Conservation (phyloP, 148 eudicot genomes). For the Cornus controversa region DNA sequence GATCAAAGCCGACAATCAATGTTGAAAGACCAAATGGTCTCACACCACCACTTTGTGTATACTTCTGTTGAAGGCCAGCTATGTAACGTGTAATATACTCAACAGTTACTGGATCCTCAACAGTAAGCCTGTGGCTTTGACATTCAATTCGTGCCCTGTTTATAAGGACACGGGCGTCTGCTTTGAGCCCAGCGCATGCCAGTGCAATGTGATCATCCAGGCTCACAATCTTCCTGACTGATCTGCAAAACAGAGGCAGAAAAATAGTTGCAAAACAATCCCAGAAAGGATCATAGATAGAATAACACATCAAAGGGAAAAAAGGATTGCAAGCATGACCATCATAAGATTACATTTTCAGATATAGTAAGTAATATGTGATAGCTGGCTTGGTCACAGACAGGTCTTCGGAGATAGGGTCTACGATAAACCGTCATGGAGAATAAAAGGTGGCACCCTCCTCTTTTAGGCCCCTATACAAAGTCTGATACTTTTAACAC, state of each 20-base stretch:
- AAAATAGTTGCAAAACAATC: not conserved
- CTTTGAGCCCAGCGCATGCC: conserved; percentile 98
- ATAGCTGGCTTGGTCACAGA: no score
- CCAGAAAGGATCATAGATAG: not conserved
- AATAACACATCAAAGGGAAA: not conserved
- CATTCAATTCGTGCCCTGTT: conserved; percentile 95
- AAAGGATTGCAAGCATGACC: no score
- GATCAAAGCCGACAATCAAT: conserved; percentile 95
- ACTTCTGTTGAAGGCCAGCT: conserved; percentile 98
- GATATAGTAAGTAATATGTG: no score
- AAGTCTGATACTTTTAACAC: no score
- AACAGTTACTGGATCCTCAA: conserved; percentile 95
- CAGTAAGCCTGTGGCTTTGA: conserved; percentile 91
- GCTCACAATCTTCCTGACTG: conserved; percentile 85
- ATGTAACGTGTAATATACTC: conserved; percentile 96
- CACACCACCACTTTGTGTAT: conserved; percentile 99
- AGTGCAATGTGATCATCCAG: conserved; percentile 90
- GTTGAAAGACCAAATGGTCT: conserved; percentile 99
- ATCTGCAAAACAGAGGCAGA: conserved; percentile 43
- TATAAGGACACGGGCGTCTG: conserved; percentile 98
- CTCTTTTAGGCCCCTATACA: no score
- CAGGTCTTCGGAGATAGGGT: no score
- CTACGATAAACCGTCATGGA: no score
- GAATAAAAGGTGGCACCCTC: no score
- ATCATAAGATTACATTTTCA: no score